These are phyloP conservation scores for Serendipita indica DNA, from an alignment of 768 basidiomycete species.

Conservation along the genomic window DNA sequence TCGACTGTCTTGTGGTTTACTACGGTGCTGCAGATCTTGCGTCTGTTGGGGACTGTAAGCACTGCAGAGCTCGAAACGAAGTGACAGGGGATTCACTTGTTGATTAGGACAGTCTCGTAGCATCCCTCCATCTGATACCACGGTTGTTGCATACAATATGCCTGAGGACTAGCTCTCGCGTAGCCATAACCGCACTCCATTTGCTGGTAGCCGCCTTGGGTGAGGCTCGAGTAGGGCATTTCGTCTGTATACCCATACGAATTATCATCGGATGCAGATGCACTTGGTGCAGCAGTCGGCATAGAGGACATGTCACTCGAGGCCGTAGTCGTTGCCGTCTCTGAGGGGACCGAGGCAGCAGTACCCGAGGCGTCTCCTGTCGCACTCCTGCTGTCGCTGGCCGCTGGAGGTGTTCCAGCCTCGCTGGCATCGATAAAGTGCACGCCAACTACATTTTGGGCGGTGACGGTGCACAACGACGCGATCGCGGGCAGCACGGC, in stretches of 20 bases:
- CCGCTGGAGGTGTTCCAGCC: background rate
- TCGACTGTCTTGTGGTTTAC: slow-evolving; percentile 14
- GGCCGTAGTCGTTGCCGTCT: background rate
- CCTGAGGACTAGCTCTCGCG: slow-evolving; percentile 34
- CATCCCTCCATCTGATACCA: slow-evolving; percentile 41
- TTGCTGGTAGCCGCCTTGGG: slow-evolving; percentile 46
- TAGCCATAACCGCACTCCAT: slow-evolving; percentile 62
- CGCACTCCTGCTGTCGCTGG: background rate
- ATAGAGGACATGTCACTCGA: background rate
- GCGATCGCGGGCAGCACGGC: slow-evolving; percentile 4
- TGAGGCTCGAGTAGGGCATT: slow-evolving; percentile 49
- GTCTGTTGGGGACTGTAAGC: slow-evolving; percentile 8
- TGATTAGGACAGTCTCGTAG: slow-evolving; percentile 51
- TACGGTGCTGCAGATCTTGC: slow-evolving; percentile 14
- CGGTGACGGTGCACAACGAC: background rate
- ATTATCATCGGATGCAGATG: background rate
- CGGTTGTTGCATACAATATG: slow-evolving; percentile 36
- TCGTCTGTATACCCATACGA: slow-evolving; percentile 4
- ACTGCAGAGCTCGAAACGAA: slow-evolving; percentile 13
- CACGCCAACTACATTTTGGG: slow-evolving; percentile 7
- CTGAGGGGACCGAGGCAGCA: background rate
- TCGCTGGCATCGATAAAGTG: background rate
- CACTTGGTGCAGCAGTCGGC: background rate
- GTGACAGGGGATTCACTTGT: slow-evolving; percentile 18
- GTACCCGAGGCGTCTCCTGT: background rate